A percentile compares a stretch with the other conserved stretches of the same genome.
Evolutionary conservation across 2,329 filamentous ascomycete species (phyloP).

Genomic region (Exophiala alcalophila): DNA sequence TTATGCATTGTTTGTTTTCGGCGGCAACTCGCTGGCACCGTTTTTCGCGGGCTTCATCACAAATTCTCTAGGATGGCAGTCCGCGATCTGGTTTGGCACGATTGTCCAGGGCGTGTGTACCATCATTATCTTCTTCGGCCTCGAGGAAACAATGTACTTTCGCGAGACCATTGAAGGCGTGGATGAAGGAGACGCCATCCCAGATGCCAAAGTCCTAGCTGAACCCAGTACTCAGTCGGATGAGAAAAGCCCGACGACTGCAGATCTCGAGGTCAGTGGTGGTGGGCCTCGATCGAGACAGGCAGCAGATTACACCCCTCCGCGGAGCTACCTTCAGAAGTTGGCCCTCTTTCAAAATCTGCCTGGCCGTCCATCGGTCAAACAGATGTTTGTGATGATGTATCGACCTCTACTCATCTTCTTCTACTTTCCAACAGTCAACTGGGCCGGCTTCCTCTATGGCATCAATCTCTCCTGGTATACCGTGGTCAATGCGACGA

Average conservation of each 20-base stretch:
- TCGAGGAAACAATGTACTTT: conserved; percentile 60
- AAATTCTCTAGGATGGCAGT: conserved; percentile 34
- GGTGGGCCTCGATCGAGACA: too few relatives aligned
- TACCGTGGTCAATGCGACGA: conserved; percentile 43
- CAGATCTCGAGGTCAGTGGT: too few relatives aligned
- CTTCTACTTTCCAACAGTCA: conserved; percentile 37
- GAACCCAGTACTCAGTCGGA: too few relatives aligned
- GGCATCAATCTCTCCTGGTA: conserved; percentile 42
- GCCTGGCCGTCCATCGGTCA: too few relatives aligned
- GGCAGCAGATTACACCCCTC: too few relatives aligned
- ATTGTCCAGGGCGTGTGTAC: conserved; percentile 52
- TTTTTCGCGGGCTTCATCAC: conserved; percentile 33
- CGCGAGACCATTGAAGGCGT: conserved; percentile 38
- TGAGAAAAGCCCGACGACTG: too few relatives aligned
- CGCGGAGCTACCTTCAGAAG: too few relatives aligned
- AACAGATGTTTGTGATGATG: too few relatives aligned
- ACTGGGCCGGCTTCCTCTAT: conserved; percentile 42
- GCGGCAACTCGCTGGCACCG: conserved; percentile 36
- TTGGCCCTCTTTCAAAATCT: too few relatives aligned
- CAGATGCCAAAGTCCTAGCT: too few relatives aligned
- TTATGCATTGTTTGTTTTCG: conserved; percentile 23
- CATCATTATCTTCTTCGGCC: conserved; percentile 56
- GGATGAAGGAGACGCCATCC: conserved; percentile 20
- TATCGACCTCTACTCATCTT: too few relatives aligned
- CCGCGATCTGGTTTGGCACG: conserved; percentile 54